Evolutionary conservation across 208 protist genomes (phyloP), one percentile per base, ranked within the genome.

Genomic region (Leishmania mexicana): DNA sequence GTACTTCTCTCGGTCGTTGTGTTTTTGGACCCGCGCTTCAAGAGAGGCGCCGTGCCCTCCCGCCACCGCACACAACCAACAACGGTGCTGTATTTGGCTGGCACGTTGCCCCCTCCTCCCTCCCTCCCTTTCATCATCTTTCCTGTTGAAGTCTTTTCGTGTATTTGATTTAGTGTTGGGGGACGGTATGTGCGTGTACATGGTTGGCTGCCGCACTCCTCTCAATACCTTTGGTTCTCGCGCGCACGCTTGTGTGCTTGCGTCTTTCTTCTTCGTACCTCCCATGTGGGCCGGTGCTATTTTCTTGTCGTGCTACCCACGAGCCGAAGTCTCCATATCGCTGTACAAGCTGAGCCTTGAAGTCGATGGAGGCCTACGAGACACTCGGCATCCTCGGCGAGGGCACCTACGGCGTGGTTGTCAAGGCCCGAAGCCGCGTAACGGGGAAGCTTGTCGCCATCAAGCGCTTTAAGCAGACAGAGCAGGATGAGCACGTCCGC

Each of bases 381-480:
- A 98, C 88, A 15, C 88, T 99, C 21, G 95, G 94, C 57, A 93
- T 96, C 15, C 87, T 99, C 67, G 98, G 98, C 24, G 96, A 99
- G 80, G 98, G 98, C 45, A 98, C 98, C 24, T 99, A 99, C 80
- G 98, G 98, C 65, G 95, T 98, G 2, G 98, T 99, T 45, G 90
- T 99, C 47, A 98, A 99, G 89, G 96, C 96, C 5, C 88, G 95
- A n/a, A 93, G 98, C 80, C 96, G 97, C 38, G 89, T 93, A 10
- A 99, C 97, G 11, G 95, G 96, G 3, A 93, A 95, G 74, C 90
- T 99, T 7, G 98, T 99, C 3, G 98, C 98, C 38, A 99, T 99
- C 79, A 99, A 99, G 85, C 99, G 99, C 83, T 99, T 99, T 91
- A 99, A 99, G 90, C 96, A 99, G 83, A 95, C 89, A 15, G 92